Evolutionary conservation across 148 eudicot species (phyloP).

Genomic region (Gaultheria prostrata): DNA sequence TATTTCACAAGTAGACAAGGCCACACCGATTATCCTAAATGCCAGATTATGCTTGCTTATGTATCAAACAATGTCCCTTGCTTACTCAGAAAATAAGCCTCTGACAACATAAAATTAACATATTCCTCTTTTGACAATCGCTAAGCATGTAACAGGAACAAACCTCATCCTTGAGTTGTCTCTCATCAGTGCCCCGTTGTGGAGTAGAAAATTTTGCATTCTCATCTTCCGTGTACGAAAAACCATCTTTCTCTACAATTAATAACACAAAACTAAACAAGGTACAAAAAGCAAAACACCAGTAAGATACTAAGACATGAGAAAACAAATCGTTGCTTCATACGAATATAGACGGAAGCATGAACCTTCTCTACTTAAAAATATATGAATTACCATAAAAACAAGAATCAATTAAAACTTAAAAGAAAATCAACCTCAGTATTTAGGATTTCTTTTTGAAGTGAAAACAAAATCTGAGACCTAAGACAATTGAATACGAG

Average conservation of each 20-base stretch:
- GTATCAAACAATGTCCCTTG: not conserved
- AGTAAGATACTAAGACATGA: constrained; percentile 4
- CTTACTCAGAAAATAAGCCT: not conserved
- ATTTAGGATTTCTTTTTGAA: not conserved
- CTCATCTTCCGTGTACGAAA: not conserved
- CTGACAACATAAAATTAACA: not conserved
- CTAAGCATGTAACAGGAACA: not conserved
- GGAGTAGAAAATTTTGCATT: constrained; percentile 6
- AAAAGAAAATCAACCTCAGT: not conserved
- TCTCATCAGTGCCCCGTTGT: not conserved
- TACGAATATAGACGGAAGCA: not conserved
- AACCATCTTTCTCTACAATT: constrained; percentile 16
- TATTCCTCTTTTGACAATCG: not conserved
- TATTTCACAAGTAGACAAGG: not conserved
- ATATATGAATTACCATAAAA: not conserved
- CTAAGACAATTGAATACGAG: not conserved
- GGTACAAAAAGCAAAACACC: not conserved
- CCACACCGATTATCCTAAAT: not conserved
- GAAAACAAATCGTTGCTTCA: not conserved
- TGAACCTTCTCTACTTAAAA: not conserved
- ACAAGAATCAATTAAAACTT: not conserved
- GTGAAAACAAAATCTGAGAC: constrained; percentile 2
- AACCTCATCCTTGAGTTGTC: constrained; percentile 31
- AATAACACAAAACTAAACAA: not conserved
- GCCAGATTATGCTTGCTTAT: constrained; percentile 4